Conservation (phyloP, 1,284 basidiomycete genomes). For the Cryptococcus hybrid region DNA sequence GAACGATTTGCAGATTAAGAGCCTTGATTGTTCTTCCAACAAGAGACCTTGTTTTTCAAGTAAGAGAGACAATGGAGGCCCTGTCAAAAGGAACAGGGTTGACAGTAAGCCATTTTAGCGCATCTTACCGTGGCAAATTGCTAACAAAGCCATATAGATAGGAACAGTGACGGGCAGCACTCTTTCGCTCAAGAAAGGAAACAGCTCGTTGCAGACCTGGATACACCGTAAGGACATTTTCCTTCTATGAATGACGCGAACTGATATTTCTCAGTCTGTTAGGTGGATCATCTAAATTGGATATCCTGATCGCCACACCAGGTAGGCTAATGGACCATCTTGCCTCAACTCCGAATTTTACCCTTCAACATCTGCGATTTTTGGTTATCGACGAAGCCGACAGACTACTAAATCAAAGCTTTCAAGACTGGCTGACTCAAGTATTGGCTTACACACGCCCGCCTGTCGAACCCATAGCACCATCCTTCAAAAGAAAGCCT, state of each 20-base stretch:
- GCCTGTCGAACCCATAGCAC: constrained; percentile 28
- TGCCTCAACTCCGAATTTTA: constrained; percentile 81
- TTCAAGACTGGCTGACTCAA: constrained; percentile 89
- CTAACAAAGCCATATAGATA: constrained; percentile 27
- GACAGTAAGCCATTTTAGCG: constrained; percentile 58
- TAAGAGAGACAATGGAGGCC: constrained; percentile 84
- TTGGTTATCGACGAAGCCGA: constrained; percentile 98
- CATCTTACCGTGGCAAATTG: not conserved
- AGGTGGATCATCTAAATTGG: constrained; percentile 78
- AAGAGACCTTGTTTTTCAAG: constrained; percentile 94
- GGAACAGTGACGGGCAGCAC: constrained; percentile 46
- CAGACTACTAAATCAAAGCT: constrained; percentile 87
- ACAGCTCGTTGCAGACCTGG: constrained; percentile 37
- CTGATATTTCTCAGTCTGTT: constrained; percentile 27
- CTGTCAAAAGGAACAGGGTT: constrained; percentile 81
- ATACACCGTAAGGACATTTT: constrained; percentile 21
- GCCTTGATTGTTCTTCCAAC: constrained; percentile 93
- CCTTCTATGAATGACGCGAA: not conserved
- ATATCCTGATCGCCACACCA: constrained; percentile 93
- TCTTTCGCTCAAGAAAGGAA: constrained; percentile 48
- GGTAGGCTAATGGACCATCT: constrained; percentile 94
- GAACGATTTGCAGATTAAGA: constrained; percentile 78
- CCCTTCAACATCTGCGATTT: constrained; percentile 89
- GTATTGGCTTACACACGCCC: constrained; percentile 71
- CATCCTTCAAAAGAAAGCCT: constrained; percentile 8